Evolutionary conservation across 139 green algal genomes (phyloP).

Genomic region (Asterochloris sp.): DNA sequence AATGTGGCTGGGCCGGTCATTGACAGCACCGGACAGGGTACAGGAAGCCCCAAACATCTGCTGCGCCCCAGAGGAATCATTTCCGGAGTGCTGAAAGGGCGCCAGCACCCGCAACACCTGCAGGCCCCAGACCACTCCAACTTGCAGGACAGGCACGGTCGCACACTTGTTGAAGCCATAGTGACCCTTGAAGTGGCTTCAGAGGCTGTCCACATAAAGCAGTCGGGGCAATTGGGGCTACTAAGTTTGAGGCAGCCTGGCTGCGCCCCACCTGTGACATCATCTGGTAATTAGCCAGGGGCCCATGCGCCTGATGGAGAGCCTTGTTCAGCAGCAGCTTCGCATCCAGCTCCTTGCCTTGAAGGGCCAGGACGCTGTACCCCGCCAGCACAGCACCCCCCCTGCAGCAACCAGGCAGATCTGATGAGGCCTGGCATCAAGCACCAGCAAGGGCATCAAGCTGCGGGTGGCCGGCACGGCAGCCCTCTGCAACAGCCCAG

Average conservation of each 20-base stretch:
- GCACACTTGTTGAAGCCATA: too few relatives aligned
- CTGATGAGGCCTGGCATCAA: background rate
- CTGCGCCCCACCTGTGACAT: conserved; percentile 9
- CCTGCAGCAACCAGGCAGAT: background rate
- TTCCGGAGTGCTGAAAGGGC: background rate
- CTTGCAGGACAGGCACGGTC: too few relatives aligned
- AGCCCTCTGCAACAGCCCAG: background rate
- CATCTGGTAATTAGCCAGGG: conserved; percentile 20
- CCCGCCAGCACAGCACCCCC: background rate
- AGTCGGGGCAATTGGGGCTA: too few relatives aligned
- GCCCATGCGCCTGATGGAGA: conserved; percentile 16
- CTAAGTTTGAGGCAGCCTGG: background rate
- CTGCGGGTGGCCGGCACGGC: too few relatives aligned
- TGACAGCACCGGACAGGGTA: background rate
- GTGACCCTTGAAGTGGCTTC: too few relatives aligned
- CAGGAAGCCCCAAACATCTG: too few relatives aligned
- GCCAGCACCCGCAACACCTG: background rate
- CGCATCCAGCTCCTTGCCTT: conserved; percentile 8
- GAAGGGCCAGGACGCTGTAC: background rate
- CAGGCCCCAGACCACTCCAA: too few relatives aligned
- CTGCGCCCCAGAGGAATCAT: too few relatives aligned
- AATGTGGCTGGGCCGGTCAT: background rate
- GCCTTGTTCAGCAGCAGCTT: conserved; percentile 15
- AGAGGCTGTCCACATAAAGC: too few relatives aligned
- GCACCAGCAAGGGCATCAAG: too few relatives aligned